These are phyloP conservation scores for Berberis thunbergii DNA, from an alignment of 164 flowering plant species.

Conservation along the genomic window DNA sequence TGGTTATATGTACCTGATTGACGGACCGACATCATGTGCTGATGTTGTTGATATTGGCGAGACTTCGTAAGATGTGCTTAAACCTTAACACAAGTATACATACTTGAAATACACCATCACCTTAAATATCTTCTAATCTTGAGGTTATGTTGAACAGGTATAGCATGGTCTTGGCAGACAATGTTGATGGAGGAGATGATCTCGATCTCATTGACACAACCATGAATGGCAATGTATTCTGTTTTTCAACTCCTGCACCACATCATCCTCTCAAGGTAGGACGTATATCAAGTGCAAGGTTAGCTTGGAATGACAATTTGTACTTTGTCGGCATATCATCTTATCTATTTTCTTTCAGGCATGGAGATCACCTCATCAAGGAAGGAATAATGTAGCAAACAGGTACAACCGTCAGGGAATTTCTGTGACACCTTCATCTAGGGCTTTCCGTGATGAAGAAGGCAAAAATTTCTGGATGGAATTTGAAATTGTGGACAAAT, in stretches of 20 bases:
- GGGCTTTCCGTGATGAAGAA: constrained; percentile 96
- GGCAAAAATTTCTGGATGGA: constrained; percentile 96
- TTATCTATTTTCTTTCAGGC: constrained; percentile 36
- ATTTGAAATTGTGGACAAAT: constrained; percentile 75
- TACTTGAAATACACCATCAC: background rate
- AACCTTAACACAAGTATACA: background rate
- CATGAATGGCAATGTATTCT: constrained; percentile 99
- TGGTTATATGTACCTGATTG: constrained; percentile 92
- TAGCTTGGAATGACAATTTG: too few species aligned
- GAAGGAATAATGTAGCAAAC: constrained; percentile 72
- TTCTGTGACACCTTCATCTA: constrained; percentile 55
- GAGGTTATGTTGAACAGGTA: constrained; percentile 45
- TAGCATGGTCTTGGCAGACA: constrained; percentile 97
- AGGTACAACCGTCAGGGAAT: constrained; percentile 73
- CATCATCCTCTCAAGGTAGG: constrained; percentile 92
- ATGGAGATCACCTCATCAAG: constrained; percentile 85
- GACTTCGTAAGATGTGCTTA: constrained; percentile 67
- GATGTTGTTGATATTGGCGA: constrained; percentile 99
- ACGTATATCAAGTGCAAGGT: background rate
- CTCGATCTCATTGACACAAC: constrained; percentile 94
- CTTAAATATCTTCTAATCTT: constrained; percentile 1
- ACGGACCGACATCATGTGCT: constrained; percentile 92
- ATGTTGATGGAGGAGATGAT: constrained; percentile 98
- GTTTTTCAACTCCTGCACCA: constrained; percentile 90
- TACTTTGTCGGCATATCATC: too few species aligned